phyloP scores from a whole-genome alignment of 495 filamentous ascomycete species.

The Penicillium goetzii region DNA sequence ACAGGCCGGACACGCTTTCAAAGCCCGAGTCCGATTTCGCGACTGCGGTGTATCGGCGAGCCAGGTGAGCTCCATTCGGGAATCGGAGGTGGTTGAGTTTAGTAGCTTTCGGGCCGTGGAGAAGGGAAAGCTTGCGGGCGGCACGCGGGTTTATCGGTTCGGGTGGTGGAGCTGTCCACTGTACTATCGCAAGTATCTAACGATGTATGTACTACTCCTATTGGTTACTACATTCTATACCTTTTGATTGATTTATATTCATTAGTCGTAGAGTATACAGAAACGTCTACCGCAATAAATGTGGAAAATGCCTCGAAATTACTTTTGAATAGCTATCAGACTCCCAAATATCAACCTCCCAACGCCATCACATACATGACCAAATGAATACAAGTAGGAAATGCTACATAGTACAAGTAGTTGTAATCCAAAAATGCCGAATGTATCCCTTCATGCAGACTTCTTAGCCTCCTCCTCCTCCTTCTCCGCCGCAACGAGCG shows the following conservation, averaged over 20 bases:
- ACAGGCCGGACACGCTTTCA: constrained; percentile 41
- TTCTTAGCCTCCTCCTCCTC: constrained; percentile 7
- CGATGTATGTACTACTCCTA: not conserved
- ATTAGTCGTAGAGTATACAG: too few species aligned
- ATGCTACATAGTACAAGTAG: not conserved
- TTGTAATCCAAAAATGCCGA: not conserved
- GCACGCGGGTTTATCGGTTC: constrained; percentile 4
- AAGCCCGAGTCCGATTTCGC: constrained; percentile 39
- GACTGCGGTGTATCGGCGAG: constrained; percentile 42
- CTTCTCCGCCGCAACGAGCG: constrained; percentile 39
- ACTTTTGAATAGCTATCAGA: not conserved
- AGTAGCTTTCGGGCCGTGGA: not conserved
- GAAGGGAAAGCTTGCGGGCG: not conserved
- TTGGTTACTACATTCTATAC: too few species aligned
- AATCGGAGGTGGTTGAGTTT: not conserved
- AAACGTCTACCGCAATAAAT: not conserved
- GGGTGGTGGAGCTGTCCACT: not conserved
- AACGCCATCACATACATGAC: not conserved
- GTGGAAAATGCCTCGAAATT: not conserved
- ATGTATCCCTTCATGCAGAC: not conserved
- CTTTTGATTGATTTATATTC: too few species aligned
- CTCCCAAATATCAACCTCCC: not conserved
- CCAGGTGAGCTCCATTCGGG: constrained; percentile 47
- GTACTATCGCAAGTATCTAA: not conserved
- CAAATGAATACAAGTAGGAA: not conserved